Evolutionary conservation across 2,329 filamentous ascomycete species (phyloP).

Genomic region (Xylariomycetidae sp.): DNA sequence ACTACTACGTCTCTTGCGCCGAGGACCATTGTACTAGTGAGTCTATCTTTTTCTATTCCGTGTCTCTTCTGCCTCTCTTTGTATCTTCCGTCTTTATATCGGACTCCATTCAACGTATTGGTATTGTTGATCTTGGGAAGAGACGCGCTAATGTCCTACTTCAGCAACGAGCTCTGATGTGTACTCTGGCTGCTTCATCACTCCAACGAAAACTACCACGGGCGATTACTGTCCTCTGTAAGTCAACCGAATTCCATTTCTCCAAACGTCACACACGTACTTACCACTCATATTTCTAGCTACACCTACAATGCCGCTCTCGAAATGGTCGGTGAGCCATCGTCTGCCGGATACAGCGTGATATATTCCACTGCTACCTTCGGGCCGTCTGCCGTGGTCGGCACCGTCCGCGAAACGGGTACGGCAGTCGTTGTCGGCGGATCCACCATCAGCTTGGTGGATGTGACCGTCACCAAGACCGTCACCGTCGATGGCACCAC

Average conservation of each 20-base stretch:
- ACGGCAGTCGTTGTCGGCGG: not conserved
- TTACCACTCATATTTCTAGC: not conserved
- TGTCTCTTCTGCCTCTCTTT: no score
- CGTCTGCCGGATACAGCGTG: not conserved
- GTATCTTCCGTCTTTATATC: no score
- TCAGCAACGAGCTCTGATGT: constrained; percentile 2
- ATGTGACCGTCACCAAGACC: not conserved
- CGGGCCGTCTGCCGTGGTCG: not conserved
- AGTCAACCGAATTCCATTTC: constrained; percentile 1
- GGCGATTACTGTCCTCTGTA: constrained; percentile 3
- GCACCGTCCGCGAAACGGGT: constrained; percentile 1
- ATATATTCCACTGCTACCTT: not conserved
- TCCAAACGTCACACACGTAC: no score
- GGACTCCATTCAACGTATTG: no score
- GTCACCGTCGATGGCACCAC: constrained; percentile 1
- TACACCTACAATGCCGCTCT: constrained; percentile 1
- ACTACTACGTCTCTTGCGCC: no score
- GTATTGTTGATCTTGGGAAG: no score
- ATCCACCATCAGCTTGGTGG: constrained; percentile 1
- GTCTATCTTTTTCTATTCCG: no score
- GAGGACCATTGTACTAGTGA: no score
- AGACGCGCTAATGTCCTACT: not conserved
- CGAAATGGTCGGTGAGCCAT: not conserved
- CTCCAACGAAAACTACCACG: not conserved
- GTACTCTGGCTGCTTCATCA: constrained; percentile 1